Evolutionary conservation across 345 rosid genomes (phyloP), one percentile per base, ranked within the genome.

Genomic region (Eutrema heterophyllum): DNA sequence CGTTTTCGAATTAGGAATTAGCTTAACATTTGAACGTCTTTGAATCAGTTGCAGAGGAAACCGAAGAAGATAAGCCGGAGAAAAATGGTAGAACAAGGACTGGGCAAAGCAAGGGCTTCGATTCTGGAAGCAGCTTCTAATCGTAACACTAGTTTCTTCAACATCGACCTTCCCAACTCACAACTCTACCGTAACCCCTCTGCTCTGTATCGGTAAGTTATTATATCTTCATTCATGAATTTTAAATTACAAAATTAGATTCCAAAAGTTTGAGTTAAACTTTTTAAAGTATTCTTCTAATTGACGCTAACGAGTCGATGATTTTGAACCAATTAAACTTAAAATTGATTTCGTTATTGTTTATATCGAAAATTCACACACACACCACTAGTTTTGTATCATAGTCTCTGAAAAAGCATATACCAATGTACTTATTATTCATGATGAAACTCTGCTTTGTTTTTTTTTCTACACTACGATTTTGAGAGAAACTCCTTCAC

Each of bases 101-200:
- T 91, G 1, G 86, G 83, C 6, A 71, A 81, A 69, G 93, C 96
- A 5, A 85, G 97, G 56, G 88, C 86, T 39, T 83, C 87, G 15
- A 91, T 91, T 44, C 80, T 52, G 0, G 66, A 64, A 44, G 96
- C 88, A n/a, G 79, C 81, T 44, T 60, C 67, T 1, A 35, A 63
- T 32, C 78, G 68, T n/a, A 76, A 74, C 64, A 59, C 74, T 49
- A 74, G 73, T 64, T 3, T 56, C 58, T 71, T 57, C 27, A 70
- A 53, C 62, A 38, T 2, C 8, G 77, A 74, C 45, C 60, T 81
- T 66, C 78, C 63, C 16, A 49, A 41, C 13, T 52, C 49, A 21
- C 71, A 65, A 32, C 24, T 86, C 67, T 94, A 91, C 56, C 90
- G 64, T 52, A 94, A 94, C 67, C 83, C 87, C 3, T 30, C 45